Conservation (phyloP, 345 rosid genomes). For the Lagerstroemia speciosa region DNA sequence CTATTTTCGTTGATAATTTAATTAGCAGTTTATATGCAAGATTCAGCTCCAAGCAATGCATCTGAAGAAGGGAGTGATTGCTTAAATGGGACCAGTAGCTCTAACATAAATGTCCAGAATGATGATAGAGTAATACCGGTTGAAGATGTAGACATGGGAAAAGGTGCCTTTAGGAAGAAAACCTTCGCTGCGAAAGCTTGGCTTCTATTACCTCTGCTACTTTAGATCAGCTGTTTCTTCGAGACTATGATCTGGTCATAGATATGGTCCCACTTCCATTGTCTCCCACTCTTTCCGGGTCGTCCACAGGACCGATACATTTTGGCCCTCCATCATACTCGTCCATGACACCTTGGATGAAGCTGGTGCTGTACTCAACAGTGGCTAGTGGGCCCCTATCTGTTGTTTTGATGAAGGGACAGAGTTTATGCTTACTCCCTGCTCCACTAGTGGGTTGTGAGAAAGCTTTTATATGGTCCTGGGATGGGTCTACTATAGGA, state of each 20-base stretch:
- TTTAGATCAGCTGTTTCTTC: constrained; percentile 77
- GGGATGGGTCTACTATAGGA: constrained; percentile 96
- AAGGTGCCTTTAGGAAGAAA: constrained; percentile 39
- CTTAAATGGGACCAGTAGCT: constrained; percentile 23
- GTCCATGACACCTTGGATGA: constrained; percentile 97
- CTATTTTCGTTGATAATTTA: not conserved
- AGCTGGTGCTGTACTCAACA: constrained; percentile 74
- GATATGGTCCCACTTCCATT: constrained; percentile 86
- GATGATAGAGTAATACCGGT: constrained; percentile 32
- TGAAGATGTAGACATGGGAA: constrained; percentile 41
- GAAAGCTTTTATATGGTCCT: constrained; percentile 93
- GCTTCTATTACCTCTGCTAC: constrained; percentile 79
- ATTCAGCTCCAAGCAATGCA: constrained; percentile 22
- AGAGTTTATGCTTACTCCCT: constrained; percentile 87
- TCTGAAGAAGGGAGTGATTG: constrained; percentile 29
- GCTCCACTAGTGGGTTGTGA: constrained; percentile 97
- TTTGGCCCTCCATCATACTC: constrained; percentile 92
- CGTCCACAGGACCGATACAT: constrained; percentile 85
- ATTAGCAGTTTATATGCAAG: not conserved
- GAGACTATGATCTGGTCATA: constrained; percentile 86
- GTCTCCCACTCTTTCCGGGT: constrained; percentile 86
- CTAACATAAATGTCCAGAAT: constrained; percentile 29
- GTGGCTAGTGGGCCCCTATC: constrained; percentile 79
- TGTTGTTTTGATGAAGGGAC: constrained; percentile 95
- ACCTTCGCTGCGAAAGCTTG: constrained; percentile 96